A percentile compares a stretch with the other conserved stretches of the same genome.
Evolutionary conservation across 78 protist genomes (phyloP).

Genomic region (Dictyostelium discoideum): DNA sequence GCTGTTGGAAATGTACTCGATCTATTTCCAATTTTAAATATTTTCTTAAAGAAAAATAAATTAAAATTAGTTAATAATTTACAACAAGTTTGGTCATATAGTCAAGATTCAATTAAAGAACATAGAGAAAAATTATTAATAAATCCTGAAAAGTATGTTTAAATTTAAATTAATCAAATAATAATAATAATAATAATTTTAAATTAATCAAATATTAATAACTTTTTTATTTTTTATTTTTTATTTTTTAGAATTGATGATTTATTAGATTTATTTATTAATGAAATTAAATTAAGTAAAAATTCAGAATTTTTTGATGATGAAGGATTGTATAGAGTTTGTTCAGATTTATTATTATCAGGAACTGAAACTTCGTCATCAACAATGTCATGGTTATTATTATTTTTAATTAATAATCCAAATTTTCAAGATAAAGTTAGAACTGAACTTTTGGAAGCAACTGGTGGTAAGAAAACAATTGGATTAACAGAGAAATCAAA

Average conservation of each 20-base stretch:
- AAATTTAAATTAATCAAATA: neutral
- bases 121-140: neutral
- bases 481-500: neutral
- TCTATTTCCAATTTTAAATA: constrained; percentile 27
- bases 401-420: constrained; percentile 47
- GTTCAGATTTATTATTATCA: constrained; percentile 31
- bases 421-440: constrained; percentile 15
- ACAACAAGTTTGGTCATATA: constrained; percentile 38
- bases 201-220: neutral
- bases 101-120: neutral
- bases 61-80: neutral
- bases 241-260: neutral
- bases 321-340: constrained; percentile 44
- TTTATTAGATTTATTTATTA: constrained; percentile 33
- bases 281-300: constrained; percentile 13
- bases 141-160: neutral
- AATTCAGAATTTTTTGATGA: constrained; percentile 6
- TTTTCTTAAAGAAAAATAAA: neutral
- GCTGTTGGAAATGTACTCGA: constrained; percentile 64
- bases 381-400: constrained; percentile 50
- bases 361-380: constrained; percentile 70
- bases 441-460: constrained; percentile 7
- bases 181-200: neutral
- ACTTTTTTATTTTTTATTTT: neutral
- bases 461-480: neutral